These are phyloP conservation scores for Aspergillus fischeri DNA, from an alignment of 2,329 filamentous ascomycete genomes.

Conservation along the genomic window DNA sequence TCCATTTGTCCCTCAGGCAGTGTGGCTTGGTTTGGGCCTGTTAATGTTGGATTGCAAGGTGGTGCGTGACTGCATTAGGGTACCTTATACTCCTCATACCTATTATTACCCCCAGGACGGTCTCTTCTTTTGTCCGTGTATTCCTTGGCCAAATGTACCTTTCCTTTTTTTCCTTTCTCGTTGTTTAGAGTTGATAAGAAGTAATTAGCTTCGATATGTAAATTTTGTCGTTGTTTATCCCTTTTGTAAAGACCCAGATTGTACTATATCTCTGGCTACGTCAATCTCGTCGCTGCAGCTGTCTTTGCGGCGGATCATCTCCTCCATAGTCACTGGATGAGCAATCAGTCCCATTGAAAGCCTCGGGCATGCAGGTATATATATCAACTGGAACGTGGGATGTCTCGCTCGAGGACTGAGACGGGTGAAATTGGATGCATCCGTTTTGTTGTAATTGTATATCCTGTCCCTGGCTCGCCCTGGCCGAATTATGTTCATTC, in stretches of 20 bases:
- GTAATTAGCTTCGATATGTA: slow-evolving; percentile 32
- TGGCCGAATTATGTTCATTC: background rate
- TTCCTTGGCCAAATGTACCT: slow-evolving; percentile 21
- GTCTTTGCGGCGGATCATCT: no score
- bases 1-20: background rate
- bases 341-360: no score
- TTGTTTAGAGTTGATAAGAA: slow-evolving; percentile 33
- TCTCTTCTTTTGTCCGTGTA: background rate
- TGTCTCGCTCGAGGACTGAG: no score
- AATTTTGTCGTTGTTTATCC: slow-evolving; percentile 9
- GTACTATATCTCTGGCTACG: background rate
- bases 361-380: no score
- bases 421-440: no score
- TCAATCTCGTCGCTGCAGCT: background rate
- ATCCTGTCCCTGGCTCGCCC: background rate
- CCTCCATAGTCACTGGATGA: no score
- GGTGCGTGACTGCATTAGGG: background rate
- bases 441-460: no score
- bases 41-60: background rate
- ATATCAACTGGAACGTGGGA: no score
- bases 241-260: background rate
- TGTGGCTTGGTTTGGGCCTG: background rate
- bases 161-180: slow-evolving; percentile 20
- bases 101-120: background rate
- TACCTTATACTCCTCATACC: background rate